These are phyloP conservation scores for Oidium heveae DNA, from an alignment of 2,329 filamentous ascomycete species.

Conservation along the genomic window DNA sequence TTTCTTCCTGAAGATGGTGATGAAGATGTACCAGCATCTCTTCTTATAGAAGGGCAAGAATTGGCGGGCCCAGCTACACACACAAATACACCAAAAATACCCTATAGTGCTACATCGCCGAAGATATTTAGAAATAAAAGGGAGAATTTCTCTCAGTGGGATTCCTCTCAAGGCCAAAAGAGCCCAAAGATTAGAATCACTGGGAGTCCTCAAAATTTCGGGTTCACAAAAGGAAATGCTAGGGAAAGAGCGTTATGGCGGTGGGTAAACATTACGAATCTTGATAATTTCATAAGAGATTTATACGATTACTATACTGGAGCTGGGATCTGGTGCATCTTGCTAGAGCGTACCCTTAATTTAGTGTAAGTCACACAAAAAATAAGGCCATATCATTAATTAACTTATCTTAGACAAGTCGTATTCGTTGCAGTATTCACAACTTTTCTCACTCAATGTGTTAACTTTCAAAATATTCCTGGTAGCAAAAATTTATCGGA, in stretches of 20 bases:
- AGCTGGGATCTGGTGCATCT: slow-evolving; percentile 44
- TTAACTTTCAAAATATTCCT: slow-evolving; percentile 36
- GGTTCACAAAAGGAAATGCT: slow-evolving; percentile 24
- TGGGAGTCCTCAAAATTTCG: slow-evolving; percentile 21
- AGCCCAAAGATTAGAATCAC: slow-evolving; percentile 4
- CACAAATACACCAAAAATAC: background rate
- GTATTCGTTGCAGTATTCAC: slow-evolving; percentile 43
- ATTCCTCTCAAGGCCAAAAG: slow-evolving; percentile 26
- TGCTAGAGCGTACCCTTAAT: slow-evolving; percentile 19
- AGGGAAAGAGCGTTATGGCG: slow-evolving; percentile 46
- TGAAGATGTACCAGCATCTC: slow-evolving; percentile 35
- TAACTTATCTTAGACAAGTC: slow-evolving; percentile 23
- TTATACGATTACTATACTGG: slow-evolving; percentile 44
- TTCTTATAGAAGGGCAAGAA: slow-evolving; percentile 31
- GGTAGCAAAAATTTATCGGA: slow-evolving; percentile 17
- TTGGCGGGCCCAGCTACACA: slow-evolving; percentile 5
- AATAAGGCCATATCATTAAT: background rate
- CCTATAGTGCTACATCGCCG: background rate
- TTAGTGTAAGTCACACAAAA: background rate
- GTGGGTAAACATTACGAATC: slow-evolving; percentile 45
- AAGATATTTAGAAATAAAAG: slow-evolving; percentile 16
- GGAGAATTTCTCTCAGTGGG: slow-evolving; percentile 26
- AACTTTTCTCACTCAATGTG: slow-evolving; percentile 42
- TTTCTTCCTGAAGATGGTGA: slow-evolving; percentile 13
- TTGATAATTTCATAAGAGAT: slow-evolving; percentile 43